A percentile compares a stretch with the other conserved stretches of the same genome.
phyloP scores from a whole-genome alignment of 2,329 filamentous ascomycete genomes.

The Aspergillus sojae region DNA sequence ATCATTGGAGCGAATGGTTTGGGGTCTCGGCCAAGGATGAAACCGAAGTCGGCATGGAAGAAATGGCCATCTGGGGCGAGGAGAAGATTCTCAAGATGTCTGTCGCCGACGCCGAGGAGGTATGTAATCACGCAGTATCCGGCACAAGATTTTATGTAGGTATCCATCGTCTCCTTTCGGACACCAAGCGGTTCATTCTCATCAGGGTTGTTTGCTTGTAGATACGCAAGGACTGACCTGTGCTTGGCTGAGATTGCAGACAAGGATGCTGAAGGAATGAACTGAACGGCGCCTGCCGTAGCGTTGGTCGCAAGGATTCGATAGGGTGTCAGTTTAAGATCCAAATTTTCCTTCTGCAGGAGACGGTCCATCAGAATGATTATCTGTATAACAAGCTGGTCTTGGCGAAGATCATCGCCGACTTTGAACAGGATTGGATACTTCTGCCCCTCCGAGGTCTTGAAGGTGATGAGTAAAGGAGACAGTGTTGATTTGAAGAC shows the following conservation, averaged over 20 bases:
- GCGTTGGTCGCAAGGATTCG: conserved; percentile 93
- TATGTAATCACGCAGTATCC: conserved; percentile 99
- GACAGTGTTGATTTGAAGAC: conserved; percentile 96
- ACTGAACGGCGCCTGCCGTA: conserved; percentile 87
- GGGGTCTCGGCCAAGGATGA: conserved; percentile 93
- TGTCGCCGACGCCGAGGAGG: conserved; percentile 91
- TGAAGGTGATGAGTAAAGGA: conserved; percentile 89
- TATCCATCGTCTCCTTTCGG: conserved; percentile 90
- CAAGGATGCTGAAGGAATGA: conserved; percentile 82
- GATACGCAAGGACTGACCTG: conserved; percentile 76
- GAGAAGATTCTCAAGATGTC: conserved; percentile 92
- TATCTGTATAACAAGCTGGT: conserved; percentile 95
- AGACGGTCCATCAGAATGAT: conserved; percentile 98
- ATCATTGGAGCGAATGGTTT: conserved; percentile 97
- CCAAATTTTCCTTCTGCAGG: conserved; percentile 91
- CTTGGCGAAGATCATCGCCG: conserved; percentile 92
- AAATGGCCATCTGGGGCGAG: conserved; percentile 89
- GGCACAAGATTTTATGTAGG: conserved; percentile 91
- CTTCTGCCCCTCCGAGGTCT: conserved; percentile 71
- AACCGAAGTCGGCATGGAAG: conserved; percentile 98
- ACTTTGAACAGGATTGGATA: conserved; percentile 98
- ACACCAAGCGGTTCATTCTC: conserved; percentile 78
- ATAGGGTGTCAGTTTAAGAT: conserved; percentile 93
- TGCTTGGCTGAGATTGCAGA: conserved; percentile 83
- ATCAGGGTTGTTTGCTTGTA: conserved; percentile 88